Percentiles rank a stretch among this genome's conserved stretches.
Conservation (phyloP, 2,329 filamentous ascomycete genomes). For the Cladosporium sp. region DNA sequence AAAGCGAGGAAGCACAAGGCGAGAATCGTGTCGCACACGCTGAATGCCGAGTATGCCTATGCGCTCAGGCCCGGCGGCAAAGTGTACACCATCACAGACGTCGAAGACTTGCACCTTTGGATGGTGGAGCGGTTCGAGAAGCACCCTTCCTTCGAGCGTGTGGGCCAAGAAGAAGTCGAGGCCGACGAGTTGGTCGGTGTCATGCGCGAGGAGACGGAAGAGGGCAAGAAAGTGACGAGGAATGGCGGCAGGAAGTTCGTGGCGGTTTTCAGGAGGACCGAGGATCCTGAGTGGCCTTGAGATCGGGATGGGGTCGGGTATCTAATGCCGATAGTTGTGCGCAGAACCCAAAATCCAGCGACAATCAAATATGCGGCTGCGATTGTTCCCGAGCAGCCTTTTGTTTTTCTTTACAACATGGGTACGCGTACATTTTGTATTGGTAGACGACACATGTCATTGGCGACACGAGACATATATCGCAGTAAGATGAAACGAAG, state of each 20-base stretch:
- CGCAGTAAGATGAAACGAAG: too few species aligned
- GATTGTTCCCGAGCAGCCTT: too few species aligned
- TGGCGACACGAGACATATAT: too few species aligned
- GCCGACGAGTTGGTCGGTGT: constrained; percentile 67
- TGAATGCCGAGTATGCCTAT: constrained; percentile 92
- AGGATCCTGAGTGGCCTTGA: constrained; percentile 71
- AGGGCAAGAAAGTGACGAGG: constrained; percentile 91
- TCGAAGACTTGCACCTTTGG: constrained; percentile 89
- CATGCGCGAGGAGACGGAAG: constrained; percentile 85
- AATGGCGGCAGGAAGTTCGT: constrained; percentile 90
- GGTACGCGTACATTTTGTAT: too few species aligned
- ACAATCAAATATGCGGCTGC: too few species aligned
- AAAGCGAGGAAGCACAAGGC: constrained; percentile 97
- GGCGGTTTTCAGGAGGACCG: constrained; percentile 75
- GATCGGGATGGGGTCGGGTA: too few species aligned
- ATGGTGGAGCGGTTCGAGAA: constrained; percentile 82
- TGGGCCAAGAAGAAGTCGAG: constrained; percentile 59
- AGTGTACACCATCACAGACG: constrained; percentile 95
- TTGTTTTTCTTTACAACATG: too few species aligned
- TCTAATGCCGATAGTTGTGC: too few species aligned
- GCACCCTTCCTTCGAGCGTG: constrained; percentile 73
- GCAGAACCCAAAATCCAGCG: too few species aligned
- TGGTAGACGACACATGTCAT: too few species aligned
- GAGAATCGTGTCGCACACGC: constrained; percentile 80
- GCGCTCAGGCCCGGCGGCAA: constrained; percentile 77